Evolutionary conservation across 140 eudicot species (phyloP).

Genomic region (Erigeron philadelphicus): DNA sequence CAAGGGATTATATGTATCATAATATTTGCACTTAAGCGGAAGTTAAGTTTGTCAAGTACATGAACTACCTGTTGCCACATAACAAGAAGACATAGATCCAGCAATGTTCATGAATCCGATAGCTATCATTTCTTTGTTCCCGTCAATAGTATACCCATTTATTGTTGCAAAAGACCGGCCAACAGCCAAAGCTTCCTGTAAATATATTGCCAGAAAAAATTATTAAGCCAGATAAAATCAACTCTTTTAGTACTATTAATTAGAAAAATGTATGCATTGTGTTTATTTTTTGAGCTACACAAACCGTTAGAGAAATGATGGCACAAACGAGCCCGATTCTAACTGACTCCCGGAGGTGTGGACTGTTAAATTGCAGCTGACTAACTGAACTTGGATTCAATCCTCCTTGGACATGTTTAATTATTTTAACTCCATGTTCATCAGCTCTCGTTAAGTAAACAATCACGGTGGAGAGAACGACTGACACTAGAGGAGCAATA

Average conservation of each 20-base stretch:
- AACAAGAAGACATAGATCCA: conserved; percentile 83
- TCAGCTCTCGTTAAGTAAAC: conserved; percentile 58
- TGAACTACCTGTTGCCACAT: conserved; percentile 62
- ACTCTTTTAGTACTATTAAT: neutral
- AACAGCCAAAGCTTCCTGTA: conserved; percentile 79
- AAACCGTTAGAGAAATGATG: conserved; percentile 1
- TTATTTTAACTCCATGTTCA: conserved; percentile 57
- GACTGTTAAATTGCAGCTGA: conserved; percentile 48
- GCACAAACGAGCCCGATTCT: conserved; percentile 55
- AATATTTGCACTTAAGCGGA: neutral
- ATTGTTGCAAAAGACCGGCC: conserved; percentile 77
- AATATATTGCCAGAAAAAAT: neutral
- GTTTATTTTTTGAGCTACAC: neutral
- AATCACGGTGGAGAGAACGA: conserved; percentile 46
- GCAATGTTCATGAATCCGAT: conserved; percentile 69
- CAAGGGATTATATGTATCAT: neutral
- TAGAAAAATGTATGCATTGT: neutral
- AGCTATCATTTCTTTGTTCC: conserved; percentile 90
- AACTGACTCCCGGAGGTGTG: conserved; percentile 42
- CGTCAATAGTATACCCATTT: conserved; percentile 71
- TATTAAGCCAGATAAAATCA: neutral
- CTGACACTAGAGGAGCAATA: conserved; percentile 53
- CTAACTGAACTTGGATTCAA: conserved; percentile 48
- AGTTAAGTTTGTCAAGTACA: neutral
- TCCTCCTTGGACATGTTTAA: conserved; percentile 60